Percentiles rank a stretch among this genome's conserved stretches.
These are phyloP conservation scores for Scheffersomyces illinoinensis DNA, from an alignment of 1,139 yeast genomes.

Conservation along the genomic window DNA sequence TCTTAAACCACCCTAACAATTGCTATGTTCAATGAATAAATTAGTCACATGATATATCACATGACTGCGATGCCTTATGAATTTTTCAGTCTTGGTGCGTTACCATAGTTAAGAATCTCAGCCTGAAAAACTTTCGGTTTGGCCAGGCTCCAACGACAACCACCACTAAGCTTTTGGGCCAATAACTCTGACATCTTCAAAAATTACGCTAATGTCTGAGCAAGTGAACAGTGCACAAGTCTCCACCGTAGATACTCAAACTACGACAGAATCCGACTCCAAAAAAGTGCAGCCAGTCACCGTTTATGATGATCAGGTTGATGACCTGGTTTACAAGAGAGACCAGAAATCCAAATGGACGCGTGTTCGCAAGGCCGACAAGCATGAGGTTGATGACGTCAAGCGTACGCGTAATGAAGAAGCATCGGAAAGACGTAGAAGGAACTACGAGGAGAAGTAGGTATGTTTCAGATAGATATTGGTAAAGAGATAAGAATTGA, in stretches of 20 bases:
- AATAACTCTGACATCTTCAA: neutral
- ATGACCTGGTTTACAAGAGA: conserved; percentile 38
- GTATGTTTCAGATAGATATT: conserved; percentile 23
- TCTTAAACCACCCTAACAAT: neutral
- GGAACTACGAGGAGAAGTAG: conserved; percentile 52
- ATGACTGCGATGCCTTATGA: neutral
- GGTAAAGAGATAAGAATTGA: neutral
- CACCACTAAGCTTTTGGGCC: neutral
- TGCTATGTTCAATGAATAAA: too few relatives aligned
- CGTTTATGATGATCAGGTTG: conserved; percentile 10
- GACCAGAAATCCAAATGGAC: conserved; percentile 48
- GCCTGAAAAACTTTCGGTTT: neutral
- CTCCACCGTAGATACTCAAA: neutral
- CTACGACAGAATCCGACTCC: neutral
- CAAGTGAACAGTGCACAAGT: neutral
- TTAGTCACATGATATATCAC: neutral
- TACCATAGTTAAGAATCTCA: neutral
- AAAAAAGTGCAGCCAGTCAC: neutral
- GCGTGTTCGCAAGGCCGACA: conserved; percentile 34
- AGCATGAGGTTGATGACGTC: conserved; percentile 24
- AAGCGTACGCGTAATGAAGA: conserved; percentile 32
- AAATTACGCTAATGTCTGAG: neutral
- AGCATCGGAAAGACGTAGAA: conserved; percentile 4
- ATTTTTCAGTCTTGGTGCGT: neutral
- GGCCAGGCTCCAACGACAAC: neutral